These are phyloP conservation scores for Pythium pyrilobum DNA, from an alignment of 352 stramenopile genomes.

Conservation along the genomic window DNA sequence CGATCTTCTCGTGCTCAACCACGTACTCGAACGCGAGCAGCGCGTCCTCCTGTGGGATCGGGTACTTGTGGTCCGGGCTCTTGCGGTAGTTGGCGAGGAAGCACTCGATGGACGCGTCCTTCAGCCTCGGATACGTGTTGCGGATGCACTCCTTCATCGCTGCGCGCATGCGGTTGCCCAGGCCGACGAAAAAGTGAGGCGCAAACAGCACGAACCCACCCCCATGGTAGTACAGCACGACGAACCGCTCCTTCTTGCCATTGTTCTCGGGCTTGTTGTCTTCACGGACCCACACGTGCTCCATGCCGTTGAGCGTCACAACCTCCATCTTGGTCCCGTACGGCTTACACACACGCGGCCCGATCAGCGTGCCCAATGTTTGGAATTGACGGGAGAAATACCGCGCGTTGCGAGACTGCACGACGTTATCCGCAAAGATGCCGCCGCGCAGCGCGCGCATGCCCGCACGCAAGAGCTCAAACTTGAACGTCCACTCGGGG, in stretches of 20 bases:
- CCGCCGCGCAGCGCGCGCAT: constrained; percentile 12
- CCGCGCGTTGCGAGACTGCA: constrained; percentile 2
- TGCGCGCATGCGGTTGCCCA: constrained; percentile 30
- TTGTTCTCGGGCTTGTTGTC: neutral
- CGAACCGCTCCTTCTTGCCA: constrained; percentile 16
- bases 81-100: constrained; percentile 73
- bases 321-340: constrained; percentile 10
- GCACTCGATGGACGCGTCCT: constrained; percentile 29
- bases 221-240: constrained; percentile 36
- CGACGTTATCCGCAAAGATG: constrained; percentile 5
- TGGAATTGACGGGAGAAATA: constrained; percentile 10
- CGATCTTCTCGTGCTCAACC: constrained; percentile 19
- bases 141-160: constrained; percentile 3
- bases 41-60: constrained; percentile 40
- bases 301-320: constrained; percentile 2
- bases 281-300: constrained; percentile 18
- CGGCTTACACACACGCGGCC: neutral
- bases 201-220: constrained; percentile 26
- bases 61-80: constrained; percentile 36
- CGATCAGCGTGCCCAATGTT: neutral
- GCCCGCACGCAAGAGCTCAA: constrained; percentile 7
- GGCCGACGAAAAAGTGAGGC: constrained; percentile 46
- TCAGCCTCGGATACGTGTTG: neutral
- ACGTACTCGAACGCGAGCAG: constrained; percentile 44
- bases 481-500: constrained; percentile 17